Conservation (phyloP, 441 rosid species). For the Croton laevigatus region DNA sequence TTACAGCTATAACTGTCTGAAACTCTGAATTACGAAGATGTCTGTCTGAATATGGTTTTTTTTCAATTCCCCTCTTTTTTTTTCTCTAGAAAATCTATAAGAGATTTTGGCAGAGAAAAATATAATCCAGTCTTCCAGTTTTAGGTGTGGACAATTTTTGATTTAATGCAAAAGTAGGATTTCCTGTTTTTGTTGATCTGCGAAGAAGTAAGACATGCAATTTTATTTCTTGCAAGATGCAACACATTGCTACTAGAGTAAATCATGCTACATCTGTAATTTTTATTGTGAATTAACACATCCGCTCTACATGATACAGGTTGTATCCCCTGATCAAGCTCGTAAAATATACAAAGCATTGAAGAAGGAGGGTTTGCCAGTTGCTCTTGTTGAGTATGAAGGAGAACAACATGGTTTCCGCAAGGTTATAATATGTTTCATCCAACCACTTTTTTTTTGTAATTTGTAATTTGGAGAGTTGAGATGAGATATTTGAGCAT, state of each 20-base stretch:
- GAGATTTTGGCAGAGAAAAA: not conserved
- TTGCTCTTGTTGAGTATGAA: slow-evolving; percentile 89
- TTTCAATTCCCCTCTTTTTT: not conserved
- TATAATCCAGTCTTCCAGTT: not conserved
- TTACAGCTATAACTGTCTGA: too few relatives aligned
- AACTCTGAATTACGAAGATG: not conserved
- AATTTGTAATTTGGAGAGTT: too few relatives aligned
- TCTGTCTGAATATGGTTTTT: not conserved
- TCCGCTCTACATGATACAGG: slow-evolving; percentile 38
- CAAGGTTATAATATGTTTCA: slow-evolving; percentile 44
- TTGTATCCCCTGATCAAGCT: slow-evolving; percentile 82
- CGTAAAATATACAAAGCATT: slow-evolving; percentile 69
- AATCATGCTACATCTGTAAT: not conserved
- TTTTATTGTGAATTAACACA: not conserved
- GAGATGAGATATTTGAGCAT: not conserved
- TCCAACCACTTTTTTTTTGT: not conserved
- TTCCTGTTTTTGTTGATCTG: not conserved
- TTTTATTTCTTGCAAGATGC: not conserved
- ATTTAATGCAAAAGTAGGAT: not conserved
- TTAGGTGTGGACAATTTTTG: not conserved
- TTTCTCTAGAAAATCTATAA: not conserved
- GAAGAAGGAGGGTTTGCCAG: slow-evolving; percentile 81
- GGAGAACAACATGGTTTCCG: slow-evolving; percentile 94
- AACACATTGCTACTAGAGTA: not conserved
- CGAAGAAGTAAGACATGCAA: not conserved